phyloP scores from a whole-genome alignment of 345 rosid species.

The Syzygium oleosum region DNA sequence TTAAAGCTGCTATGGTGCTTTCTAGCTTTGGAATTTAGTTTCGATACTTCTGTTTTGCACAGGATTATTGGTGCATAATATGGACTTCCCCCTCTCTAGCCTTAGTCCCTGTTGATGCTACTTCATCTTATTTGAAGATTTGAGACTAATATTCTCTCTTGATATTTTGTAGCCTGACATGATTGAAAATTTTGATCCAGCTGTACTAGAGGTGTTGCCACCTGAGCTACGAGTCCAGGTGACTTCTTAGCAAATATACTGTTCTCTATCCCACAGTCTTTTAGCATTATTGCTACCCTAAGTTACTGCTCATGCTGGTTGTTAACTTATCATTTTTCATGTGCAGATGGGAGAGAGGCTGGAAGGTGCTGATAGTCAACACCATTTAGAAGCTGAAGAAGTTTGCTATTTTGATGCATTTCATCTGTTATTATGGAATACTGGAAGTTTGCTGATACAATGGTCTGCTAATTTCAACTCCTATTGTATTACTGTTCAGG shows the following conservation, averaged over 20 bases:
- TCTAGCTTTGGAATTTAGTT: not conserved
- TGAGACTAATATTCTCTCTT: not conserved
- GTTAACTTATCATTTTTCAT: not conserved
- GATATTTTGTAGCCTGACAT: constrained; percentile 35
- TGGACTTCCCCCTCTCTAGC: not conserved
- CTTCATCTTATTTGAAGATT: not conserved
- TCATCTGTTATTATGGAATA: not conserved
- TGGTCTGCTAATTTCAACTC: not conserved
- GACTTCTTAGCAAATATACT: not conserved
- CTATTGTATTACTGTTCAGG: not conserved
- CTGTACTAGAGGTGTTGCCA: constrained; percentile 77
- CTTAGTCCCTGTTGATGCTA: not conserved
- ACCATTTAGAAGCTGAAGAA: not conserved
- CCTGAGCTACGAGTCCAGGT: constrained; percentile 86
- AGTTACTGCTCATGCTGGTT: not conserved
- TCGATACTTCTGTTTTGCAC: not conserved
- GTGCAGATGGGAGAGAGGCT: constrained; percentile 5
- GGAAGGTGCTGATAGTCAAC: not conserved
- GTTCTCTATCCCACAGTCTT: not conserved
- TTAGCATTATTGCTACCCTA: not conserved
- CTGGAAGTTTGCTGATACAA: not conserved
- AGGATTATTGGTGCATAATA: not conserved
- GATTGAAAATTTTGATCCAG: constrained; percentile 61
- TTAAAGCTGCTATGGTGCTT: not conserved
- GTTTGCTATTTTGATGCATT: not conserved